phyloP scores from a whole-genome alignment of 1,139 yeast species.

The Diutina sp. region DNA sequence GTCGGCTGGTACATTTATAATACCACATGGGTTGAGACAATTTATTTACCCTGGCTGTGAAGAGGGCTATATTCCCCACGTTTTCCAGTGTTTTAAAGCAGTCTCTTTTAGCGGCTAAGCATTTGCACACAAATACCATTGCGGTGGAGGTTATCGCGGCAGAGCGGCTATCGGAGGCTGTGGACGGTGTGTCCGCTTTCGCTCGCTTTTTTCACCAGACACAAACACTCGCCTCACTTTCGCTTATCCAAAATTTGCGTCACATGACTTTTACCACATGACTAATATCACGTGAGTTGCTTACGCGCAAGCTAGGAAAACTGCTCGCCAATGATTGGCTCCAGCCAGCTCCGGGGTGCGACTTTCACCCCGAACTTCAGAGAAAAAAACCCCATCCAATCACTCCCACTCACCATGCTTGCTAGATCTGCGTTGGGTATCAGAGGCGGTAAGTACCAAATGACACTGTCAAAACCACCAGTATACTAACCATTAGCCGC shows the following conservation, averaged over 20 bases:
- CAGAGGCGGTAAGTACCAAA: background rate
- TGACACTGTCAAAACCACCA: background rate
- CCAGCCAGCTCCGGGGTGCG: background rate
- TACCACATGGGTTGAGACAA: too few relatives aligned
- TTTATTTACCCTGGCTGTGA: too few relatives aligned
- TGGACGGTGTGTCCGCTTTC: too few relatives aligned
- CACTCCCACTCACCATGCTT: background rate
- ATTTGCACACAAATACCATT: too few relatives aligned
- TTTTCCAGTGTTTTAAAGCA: too few relatives aligned
- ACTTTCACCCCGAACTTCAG: background rate
- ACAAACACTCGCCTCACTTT: background rate
- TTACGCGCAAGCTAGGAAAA: background rate
- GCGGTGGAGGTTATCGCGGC: too few relatives aligned
- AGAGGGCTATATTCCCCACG: too few relatives aligned
- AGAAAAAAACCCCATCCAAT: background rate
- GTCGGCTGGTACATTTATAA: too few relatives aligned
- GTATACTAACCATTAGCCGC: background rate
- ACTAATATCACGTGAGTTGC: background rate
- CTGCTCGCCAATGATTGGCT: background rate
- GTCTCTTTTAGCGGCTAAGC: too few relatives aligned
- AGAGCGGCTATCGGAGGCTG: too few relatives aligned
- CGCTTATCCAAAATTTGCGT: too few relatives aligned
- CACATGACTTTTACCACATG: background rate
- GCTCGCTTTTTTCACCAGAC: too few relatives aligned
- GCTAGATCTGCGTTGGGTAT: constrained; percentile 2